Conservation (phyloP, 2,329 filamentous ascomycete genomes). For the Ceratocystis harringtonii region DNA sequence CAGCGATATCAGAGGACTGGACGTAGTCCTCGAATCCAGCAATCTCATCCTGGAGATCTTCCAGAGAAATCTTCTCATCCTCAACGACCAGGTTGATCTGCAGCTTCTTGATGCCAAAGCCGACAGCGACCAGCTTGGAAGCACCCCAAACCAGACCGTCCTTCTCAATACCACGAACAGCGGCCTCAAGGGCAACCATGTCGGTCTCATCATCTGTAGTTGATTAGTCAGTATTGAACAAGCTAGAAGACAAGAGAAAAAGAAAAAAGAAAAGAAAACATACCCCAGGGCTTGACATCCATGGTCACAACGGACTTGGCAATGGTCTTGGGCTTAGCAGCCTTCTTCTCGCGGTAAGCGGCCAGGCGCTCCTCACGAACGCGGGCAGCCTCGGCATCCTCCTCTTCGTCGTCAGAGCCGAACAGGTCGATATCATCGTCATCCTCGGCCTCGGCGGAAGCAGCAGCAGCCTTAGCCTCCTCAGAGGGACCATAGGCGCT, state of each 20-base stretch:
- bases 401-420: conserved; percentile 87
- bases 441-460: conserved; percentile 62
- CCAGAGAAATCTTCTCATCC: conserved; percentile 55
- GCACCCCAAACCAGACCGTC: conserved; percentile 95
- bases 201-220: conserved; percentile 74
- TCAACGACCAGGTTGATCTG: conserved; percentile 97
- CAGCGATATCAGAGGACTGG: conserved; percentile 80
- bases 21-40: conserved; percentile 79
- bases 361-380: conserved; percentile 80
- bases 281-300: conserved; percentile 99
- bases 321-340: conserved; percentile 72
- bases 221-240: conserved; percentile 20
- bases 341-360: conserved; percentile 96
- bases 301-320: conserved; percentile 95
- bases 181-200: conserved; percentile 65
- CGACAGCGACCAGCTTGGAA: conserved; percentile 76
- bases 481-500: conserved; percentile 73
- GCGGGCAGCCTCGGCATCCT: conserved; percentile 71
- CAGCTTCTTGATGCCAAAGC: conserved; percentile 97
- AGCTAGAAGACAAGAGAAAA: background rate
- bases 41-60: conserved; percentile 79
- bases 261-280: conserved; percentile 31
- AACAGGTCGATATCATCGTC: conserved; percentile 76
- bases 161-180: conserved; percentile 71
- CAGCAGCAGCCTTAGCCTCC: conserved; percentile 72